Percentiles rank a stretch among this genome's conserved stretches.
phyloP scores from a whole-genome alignment of 257 asterid species.

The Solanum corneliomulleri region DNA sequence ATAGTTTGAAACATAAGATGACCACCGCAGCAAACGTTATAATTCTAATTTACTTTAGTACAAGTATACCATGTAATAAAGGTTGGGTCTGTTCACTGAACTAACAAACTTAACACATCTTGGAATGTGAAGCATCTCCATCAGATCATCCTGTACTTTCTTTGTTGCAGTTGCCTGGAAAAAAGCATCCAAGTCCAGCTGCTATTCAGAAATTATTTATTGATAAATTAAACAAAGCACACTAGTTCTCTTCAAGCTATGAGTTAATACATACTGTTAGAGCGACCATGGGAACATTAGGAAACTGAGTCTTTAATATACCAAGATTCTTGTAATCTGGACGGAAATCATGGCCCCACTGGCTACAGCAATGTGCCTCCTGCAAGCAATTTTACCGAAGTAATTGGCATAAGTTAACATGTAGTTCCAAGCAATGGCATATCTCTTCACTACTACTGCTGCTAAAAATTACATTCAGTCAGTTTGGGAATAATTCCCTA shows the following conservation, averaged over 20 bases:
- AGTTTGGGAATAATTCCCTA: background rate
- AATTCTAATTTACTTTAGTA: background rate
- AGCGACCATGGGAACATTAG: constrained; percentile 83
- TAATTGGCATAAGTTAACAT: background rate
- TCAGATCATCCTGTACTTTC: constrained; percentile 90
- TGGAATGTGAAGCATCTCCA: constrained; percentile 78
- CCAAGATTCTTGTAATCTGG: constrained; percentile 98
- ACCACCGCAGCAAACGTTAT: background rate
- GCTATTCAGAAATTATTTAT: background rate
- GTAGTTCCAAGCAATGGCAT: background rate
- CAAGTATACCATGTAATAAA: constrained; percentile 70
- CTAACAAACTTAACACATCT: constrained; percentile 75
- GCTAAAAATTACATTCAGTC: background rate
- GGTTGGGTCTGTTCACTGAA: constrained; percentile 92
- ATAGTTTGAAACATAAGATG: background rate
- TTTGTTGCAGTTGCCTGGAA: constrained; percentile 88
- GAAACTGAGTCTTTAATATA: constrained; percentile 93
- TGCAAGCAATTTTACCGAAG: constrained; percentile 15
- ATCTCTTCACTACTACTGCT: background rate
- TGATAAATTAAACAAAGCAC: background rate
- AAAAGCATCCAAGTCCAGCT: background rate
- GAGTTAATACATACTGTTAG: constrained; percentile 58
- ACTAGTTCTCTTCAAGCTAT: background rate
- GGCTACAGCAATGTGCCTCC: constrained; percentile 99
- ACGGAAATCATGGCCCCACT: constrained; percentile 99